Evolutionary conservation across 768 basidiomycete genomes (phyloP).

Genomic region (Lactifluus volemus): DNA sequence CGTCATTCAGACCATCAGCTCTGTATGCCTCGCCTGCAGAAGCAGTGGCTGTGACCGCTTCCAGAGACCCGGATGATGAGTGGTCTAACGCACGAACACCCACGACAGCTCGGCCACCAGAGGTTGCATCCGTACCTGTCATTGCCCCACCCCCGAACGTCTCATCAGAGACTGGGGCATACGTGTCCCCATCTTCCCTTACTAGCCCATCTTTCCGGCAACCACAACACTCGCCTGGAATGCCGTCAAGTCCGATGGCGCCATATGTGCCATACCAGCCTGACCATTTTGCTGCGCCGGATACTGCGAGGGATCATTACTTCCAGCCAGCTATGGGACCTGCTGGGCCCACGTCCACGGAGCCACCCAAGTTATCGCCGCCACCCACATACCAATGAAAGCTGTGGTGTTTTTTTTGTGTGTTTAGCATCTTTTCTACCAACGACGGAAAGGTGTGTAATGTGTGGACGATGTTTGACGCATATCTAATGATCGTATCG

Average conservation of each 20-base stretch:
- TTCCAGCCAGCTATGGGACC: not conserved
- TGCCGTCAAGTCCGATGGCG: not conserved
- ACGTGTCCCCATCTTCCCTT: not conserved
- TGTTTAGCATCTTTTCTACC: too few species aligned
- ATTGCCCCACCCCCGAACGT: not conserved
- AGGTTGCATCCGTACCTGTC: not conserved
- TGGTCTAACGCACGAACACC: conserved; percentile 7
- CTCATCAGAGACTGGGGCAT: not conserved
- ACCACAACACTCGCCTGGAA: not conserved
- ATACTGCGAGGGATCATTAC: not conserved
- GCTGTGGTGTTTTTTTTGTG: too few species aligned
- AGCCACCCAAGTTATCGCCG: not conserved
- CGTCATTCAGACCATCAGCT: conserved; percentile 1
- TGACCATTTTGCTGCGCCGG: not conserved
- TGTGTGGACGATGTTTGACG: too few species aligned
- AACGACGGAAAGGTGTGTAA: too few species aligned
- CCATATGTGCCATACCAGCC: not conserved
- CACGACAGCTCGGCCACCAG: not conserved
- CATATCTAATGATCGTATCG: too few species aligned
- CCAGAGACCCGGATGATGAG: not conserved
- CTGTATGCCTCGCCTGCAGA: not conserved
- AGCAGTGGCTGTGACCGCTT: not conserved
- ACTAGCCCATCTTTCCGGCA: not conserved
- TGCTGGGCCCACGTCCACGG: not conserved
- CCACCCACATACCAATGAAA: conserved; percentile 5